Base-by-base conservation (phyloP, 257 asterid species). In the Jacaranda mimosifolia region DNA sequence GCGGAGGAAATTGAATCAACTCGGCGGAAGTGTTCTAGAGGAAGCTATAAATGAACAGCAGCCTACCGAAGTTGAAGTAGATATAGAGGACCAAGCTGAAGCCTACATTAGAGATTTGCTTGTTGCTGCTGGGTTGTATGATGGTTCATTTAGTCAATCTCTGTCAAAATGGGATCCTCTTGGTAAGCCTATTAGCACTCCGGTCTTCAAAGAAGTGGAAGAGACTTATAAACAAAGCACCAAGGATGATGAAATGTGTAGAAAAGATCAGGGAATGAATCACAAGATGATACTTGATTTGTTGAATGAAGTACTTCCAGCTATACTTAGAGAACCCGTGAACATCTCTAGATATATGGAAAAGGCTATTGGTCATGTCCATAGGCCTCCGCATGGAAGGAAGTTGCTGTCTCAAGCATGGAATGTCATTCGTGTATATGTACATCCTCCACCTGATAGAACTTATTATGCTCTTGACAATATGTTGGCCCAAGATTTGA, bases 21-120 rank as follows among this genome's bases (percentile, higher is more conserved):
- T 93, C 48, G 97, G 87, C 64, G 89, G 91, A 73, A 81, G 83
- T 65, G 85, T 70, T 69, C 75, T 73, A 0, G 90, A 86, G 79
- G 93, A 88, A 21, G 76, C 90, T 43, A 26, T 76, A 51, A 58
- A 74, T 21, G 90, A 87, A 43, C 92, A 89, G 75, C 88, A 82
- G 77, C 75, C 88, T 21, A 42, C 62, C 18, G 95, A 91, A 73
- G 85, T 75, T 26, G 97, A 90, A 74, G 69, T 77, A 78, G 89
- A 85, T 64, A 82, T 89, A 74, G 90, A 89, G 79, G 97, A 93
- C 81, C 88, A 81, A 58, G 86, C 77, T 14, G 91, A 93, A 88
- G 91, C 95, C 83, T 96, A 90, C 56, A 68, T 96, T 46, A 88
- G 96, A 85, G 97, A 93, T 70, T 88, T 96, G 89, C 96, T 96